Evolutionary conservation across 345 rosid species (phyloP).

Genomic region (Jatropha curcas): DNA sequence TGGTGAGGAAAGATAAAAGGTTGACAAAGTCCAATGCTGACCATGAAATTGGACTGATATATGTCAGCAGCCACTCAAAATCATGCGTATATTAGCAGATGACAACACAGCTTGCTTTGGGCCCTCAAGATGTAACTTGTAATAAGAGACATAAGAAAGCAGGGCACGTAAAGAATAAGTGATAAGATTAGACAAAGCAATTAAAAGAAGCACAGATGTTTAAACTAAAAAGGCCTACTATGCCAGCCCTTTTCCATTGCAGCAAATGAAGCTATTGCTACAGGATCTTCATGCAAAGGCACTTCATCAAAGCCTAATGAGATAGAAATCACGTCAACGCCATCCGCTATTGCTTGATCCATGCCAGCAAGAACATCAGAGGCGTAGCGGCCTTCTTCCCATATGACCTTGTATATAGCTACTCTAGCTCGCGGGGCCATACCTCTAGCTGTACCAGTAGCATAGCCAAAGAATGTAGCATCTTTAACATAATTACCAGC

Average conservation of each 20-base stretch:
- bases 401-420: slow-evolving; percentile 29
- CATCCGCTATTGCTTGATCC: slow-evolving; percentile 68
- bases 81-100: too few relatives aligned
- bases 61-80: too few relatives aligned
- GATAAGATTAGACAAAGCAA: too few relatives aligned
- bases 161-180: too few relatives aligned
- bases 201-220: too few relatives aligned
- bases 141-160: too few relatives aligned
- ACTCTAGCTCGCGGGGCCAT: slow-evolving; percentile 33
- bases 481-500: slow-evolving; percentile 34
- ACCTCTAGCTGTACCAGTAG: slow-evolving; percentile 35
- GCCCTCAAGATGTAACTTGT: too few relatives aligned
- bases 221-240: too few relatives aligned
- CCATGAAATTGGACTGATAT: too few relatives aligned
- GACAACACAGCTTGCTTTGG: too few relatives aligned
- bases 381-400: slow-evolving; percentile 27
- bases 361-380: slow-evolving; percentile 63
- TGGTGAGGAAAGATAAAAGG: too few relatives aligned
- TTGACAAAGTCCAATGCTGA: too few relatives aligned
- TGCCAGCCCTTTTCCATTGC: slow-evolving; percentile 55
- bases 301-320: slow-evolving; percentile 42
- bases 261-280: slow-evolving; percentile 58
- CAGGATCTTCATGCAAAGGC: slow-evolving; percentile 32
- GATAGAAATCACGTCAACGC: slow-evolving; percentile 59
- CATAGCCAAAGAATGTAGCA: slow-evolving; percentile 33